phyloP scores from a whole-genome alignment of 805 yeast genomes.

The Debaryomyces maramus region DNA sequence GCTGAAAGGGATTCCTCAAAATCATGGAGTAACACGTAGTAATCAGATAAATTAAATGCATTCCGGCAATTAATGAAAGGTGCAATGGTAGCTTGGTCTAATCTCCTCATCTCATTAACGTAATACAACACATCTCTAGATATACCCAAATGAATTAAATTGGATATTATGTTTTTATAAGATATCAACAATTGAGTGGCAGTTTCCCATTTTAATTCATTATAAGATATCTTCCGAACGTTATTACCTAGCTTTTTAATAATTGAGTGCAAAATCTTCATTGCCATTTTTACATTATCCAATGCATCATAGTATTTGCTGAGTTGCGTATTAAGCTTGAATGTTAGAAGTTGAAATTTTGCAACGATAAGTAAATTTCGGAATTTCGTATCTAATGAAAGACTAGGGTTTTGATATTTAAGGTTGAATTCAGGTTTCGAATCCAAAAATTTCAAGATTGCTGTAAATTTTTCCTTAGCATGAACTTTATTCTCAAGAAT shows the following conservation, averaged over 20 bases:
- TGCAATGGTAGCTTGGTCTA: conserved; percentile 29
- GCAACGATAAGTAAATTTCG: conserved; percentile 31
- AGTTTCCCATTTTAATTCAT: conserved; percentile 37
- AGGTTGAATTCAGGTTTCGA: conserved; percentile 29
- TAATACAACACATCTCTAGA: conserved; percentile 60
- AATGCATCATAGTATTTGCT: conserved; percentile 29
- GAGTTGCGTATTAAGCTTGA: conserved; percentile 19
- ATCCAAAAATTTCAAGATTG: conserved; percentile 21
- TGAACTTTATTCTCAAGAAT: conserved; percentile 15
- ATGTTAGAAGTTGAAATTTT: conserved; percentile 33
- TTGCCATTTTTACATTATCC: conserved; percentile 45
- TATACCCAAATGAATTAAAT: conserved; percentile 51
- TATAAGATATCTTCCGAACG: conserved; percentile 16
- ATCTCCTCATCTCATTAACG: conserved; percentile 47
- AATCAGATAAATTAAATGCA: conserved; percentile 10
- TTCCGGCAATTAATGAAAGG: conserved; percentile 22
- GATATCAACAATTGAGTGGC: conserved; percentile 33
- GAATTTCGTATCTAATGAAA: conserved; percentile 21
- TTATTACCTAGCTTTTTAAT: conserved; percentile 38
- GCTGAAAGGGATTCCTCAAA: background rate
- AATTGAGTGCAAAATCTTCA: conserved; percentile 55
- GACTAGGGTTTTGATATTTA: conserved; percentile 7
- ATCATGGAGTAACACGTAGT: background rate
- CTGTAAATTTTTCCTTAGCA: conserved; percentile 23
- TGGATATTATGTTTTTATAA: conserved; percentile 40